Percentiles rank a stretch among this genome's conserved stretches.
Conservation (phyloP, 257 asterid genomes). For the Thymus mandschuricus region DNA sequence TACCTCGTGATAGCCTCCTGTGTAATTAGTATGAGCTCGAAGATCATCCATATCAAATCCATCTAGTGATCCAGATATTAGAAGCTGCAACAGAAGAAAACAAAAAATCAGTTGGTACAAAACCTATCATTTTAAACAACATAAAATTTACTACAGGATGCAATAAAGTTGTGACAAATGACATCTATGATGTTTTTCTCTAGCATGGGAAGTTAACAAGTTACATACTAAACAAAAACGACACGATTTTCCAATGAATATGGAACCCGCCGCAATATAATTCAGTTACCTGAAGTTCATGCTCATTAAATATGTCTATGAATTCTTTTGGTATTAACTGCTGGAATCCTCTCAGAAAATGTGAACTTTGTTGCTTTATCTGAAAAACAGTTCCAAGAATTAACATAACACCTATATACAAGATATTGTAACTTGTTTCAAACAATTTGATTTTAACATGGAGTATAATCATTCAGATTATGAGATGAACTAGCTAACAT, state of each 20-base stretch:
- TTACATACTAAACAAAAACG: conserved; percentile 1
- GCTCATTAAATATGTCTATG: conserved; percentile 98
- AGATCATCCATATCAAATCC: conserved; percentile 88
- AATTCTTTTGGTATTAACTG: conserved; percentile 86
- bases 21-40: conserved; percentile 73
- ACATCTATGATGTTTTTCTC: background rate
- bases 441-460: conserved; percentile 9
- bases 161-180: background rate
- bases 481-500: background rate
- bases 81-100: conserved; percentile 59
- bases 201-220: background rate
- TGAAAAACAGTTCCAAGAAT: conserved; percentile 41
- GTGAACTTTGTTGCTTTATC: conserved; percentile 95
- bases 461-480: background rate
- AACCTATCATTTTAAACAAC: conserved; percentile 2
- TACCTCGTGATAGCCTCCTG: conserved; percentile 95
- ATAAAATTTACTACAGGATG: background rate
- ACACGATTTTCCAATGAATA: background rate
- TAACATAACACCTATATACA: conserved; percentile 22
- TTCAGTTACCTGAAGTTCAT: conserved; percentile 86
- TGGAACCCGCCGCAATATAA: background rate
- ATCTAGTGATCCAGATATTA: conserved; percentile 92
- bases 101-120: conserved; percentile 12
- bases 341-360: conserved; percentile 92
- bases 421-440: conserved; percentile 15